Conservation (phyloP, 2,329 filamentous ascomycete genomes). For the Xylaria sp. region DNA sequence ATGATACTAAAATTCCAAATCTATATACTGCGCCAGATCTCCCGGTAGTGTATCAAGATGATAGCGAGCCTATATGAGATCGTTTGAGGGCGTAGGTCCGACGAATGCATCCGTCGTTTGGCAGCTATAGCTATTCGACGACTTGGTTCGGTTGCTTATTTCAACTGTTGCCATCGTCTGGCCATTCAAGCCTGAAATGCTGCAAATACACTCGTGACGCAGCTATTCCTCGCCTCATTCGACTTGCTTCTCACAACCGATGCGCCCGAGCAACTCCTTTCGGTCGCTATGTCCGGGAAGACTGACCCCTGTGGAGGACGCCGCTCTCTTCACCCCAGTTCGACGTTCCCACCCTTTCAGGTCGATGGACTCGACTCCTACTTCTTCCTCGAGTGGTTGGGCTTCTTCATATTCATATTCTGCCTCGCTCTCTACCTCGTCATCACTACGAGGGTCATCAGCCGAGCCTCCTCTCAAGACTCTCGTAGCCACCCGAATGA, state of each 20-base stretch:
- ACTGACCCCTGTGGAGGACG: conserved; percentile 69
- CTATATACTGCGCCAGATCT: conserved; percentile 47
- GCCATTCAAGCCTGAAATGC: conserved; percentile 23
- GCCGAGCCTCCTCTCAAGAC: conserved; percentile 81
- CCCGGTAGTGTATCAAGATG: conserved; percentile 10
- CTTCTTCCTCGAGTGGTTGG: conserved; percentile 75
- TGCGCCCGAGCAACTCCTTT: conserved; percentile 83
- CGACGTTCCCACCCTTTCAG: conserved; percentile 72
- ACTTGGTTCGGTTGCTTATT: conserved; percentile 7
- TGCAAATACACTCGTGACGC: conserved; percentile 16
- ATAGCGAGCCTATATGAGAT: conserved; percentile 21
- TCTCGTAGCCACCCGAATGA: conserved; percentile 81
- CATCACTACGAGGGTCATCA: conserved; percentile 89
- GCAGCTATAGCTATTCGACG: conserved; percentile 2
- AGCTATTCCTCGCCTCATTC: conserved; percentile 52
- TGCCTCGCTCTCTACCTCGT: conserved; percentile 75
- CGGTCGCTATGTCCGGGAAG: conserved; percentile 77
- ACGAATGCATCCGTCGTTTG: conserved; percentile 16
- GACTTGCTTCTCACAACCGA: conserved; percentile 83
- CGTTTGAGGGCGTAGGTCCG: not conserved
- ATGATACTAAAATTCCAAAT: conserved; percentile 47
- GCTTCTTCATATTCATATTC: conserved; percentile 66
- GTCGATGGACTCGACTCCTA: conserved; percentile 77
- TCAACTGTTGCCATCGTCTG: conserved; percentile 10
- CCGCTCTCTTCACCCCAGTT: conserved; percentile 64